Evolutionary conservation across 208 protist genomes (phyloP).

Genomic region (Polymyxa betae): DNA sequence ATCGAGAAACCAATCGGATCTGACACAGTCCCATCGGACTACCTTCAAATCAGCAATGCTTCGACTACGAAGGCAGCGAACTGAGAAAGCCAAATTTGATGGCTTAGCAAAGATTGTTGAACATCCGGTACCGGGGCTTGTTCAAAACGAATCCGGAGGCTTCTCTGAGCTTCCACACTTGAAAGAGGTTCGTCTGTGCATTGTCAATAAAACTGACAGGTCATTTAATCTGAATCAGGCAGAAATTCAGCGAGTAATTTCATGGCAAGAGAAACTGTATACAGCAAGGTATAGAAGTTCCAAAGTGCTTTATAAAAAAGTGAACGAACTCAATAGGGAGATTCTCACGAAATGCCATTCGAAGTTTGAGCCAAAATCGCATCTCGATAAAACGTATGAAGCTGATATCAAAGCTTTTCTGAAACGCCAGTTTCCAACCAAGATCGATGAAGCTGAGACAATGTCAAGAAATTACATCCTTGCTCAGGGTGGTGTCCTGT

Average conservation of each 20-base stretch:
- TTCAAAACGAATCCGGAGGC: too few relatives aligned
- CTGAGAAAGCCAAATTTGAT: not conserved
- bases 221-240: not conserved
- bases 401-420: not conserved
- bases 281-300: not conserved
- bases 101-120: not conserved
- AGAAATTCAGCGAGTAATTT: not conserved
- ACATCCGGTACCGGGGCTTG: too few relatives aligned
- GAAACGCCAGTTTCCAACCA: not conserved
- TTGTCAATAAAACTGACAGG: not conserved
- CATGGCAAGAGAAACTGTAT: slow-evolving; percentile 39
- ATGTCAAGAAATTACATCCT: not conserved
- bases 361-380: not conserved
- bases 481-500: not conserved
- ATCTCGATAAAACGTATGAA: not conserved
- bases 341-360: not conserved
- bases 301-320: not conserved
- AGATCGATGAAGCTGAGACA: not conserved
- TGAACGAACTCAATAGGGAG: not conserved
- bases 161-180: not conserved
- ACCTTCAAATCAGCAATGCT: not conserved
- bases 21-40: not conserved
- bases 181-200: not conserved
- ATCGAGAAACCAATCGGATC: not conserved
- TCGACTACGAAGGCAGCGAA: not conserved